Conservation (phyloP, 345 rosid genomes). For the Sisymbrium altissimum region DNA sequence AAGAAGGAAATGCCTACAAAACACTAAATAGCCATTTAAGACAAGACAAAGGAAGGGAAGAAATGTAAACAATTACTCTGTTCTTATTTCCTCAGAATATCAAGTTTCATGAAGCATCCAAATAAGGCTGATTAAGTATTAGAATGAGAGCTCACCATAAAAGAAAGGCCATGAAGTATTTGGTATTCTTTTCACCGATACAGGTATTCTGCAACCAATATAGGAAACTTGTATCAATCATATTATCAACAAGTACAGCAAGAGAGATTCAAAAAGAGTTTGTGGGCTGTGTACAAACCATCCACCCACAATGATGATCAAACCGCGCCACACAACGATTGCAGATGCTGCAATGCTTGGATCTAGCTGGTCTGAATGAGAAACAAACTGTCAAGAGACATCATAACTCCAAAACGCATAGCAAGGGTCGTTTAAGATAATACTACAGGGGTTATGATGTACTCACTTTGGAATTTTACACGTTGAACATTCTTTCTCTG, state of each 20-base stretch:
- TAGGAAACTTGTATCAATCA: constrained; percentile 20
- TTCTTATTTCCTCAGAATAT: neutral
- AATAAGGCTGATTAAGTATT: constrained; percentile 3
- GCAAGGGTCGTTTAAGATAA: neutral
- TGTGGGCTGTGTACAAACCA: constrained; percentile 46
- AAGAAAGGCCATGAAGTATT: constrained; percentile 91
- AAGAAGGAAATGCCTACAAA: constrained; percentile 74
- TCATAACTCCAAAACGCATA: neutral
- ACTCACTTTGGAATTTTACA: constrained; percentile 86
- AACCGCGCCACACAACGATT: constrained; percentile 92
- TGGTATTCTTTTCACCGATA: constrained; percentile 86
- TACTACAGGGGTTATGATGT: neutral
- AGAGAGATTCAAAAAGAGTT: neutral
- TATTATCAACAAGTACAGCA: neutral
- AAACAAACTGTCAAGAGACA: neutral
- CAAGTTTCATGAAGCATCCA: neutral
- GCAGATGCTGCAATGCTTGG: constrained; percentile 94
- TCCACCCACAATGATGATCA: constrained; percentile 99
- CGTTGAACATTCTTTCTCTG: constrained; percentile 76
- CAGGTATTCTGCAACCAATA: constrained; percentile 72
- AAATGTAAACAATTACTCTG: neutral
- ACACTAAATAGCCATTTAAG: constrained; percentile 24
- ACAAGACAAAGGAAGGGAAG: constrained; percentile 5
- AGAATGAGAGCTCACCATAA: constrained; percentile 66
- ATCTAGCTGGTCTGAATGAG: constrained; percentile 87